A percentile compares a stretch with the other conserved stretches of the same genome.
These are phyloP conservation scores for Trametes sanguinea DNA, from an alignment of 768 basidiomycete species.

Conservation along the genomic window DNA sequence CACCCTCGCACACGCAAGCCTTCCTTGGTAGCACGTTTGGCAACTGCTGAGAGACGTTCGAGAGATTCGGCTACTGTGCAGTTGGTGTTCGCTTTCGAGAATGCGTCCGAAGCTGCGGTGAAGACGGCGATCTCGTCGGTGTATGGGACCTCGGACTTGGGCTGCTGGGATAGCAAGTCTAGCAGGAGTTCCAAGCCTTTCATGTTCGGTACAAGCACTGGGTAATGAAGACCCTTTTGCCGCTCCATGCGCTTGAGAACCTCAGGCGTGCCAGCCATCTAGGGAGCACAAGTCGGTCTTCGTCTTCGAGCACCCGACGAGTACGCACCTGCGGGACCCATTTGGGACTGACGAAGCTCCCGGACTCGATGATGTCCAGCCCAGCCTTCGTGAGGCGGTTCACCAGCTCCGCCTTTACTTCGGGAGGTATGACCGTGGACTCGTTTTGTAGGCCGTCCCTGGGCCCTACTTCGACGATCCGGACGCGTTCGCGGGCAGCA, in stretches of 20 bases:
- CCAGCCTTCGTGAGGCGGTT: slow-evolving; percentile 72
- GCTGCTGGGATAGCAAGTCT: slow-evolving; percentile 45
- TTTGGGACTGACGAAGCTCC: slow-evolving; percentile 91
- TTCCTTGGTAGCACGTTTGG: slow-evolving; percentile 55
- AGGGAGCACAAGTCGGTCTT: background rate
- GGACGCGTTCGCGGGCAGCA: slow-evolving; percentile 13
- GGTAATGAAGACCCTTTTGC: slow-evolving; percentile 59
- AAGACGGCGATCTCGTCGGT: slow-evolving; percentile 89
- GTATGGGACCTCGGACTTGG: slow-evolving; percentile 43
- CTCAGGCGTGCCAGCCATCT: slow-evolving; percentile 89
- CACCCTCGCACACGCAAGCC: slow-evolving; percentile 70
- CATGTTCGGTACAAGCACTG: slow-evolving; percentile 81
- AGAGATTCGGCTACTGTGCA: slow-evolving; percentile 72
- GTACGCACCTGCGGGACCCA: slow-evolving; percentile 86
- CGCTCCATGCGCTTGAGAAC: slow-evolving; percentile 63
- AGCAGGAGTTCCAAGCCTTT: slow-evolving; percentile 74
- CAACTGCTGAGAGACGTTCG: slow-evolving; percentile 59
- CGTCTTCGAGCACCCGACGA: too few species aligned
- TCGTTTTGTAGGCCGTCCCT: slow-evolving; percentile 94
- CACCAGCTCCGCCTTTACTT: slow-evolving; percentile 79
- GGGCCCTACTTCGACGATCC: slow-evolving; percentile 87
- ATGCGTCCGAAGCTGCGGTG: slow-evolving; percentile 85
- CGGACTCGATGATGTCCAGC: slow-evolving; percentile 71
- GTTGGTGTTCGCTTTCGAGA: slow-evolving; percentile 85
- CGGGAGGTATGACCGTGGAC: slow-evolving; percentile 66